Percentiles rank a stretch among this genome's conserved stretches.
Conservation (phyloP, 331 rosid genomes). For the Arachis monticola region DNA sequence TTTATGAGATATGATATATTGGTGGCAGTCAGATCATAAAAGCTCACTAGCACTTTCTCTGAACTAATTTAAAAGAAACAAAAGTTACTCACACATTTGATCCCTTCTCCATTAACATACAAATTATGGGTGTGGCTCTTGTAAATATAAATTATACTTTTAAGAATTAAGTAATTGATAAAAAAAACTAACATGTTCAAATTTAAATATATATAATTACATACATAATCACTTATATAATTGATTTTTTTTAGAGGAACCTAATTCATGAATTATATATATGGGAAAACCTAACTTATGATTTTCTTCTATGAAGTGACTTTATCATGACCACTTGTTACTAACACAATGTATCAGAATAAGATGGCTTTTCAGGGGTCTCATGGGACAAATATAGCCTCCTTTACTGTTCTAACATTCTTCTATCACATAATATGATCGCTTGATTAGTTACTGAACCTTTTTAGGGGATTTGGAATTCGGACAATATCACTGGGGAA, state of each 20-base stretch:
- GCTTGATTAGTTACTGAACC: slow-evolving; percentile 21
- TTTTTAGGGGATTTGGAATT: slow-evolving; percentile 3
- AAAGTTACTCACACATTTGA: slow-evolving; percentile 27
- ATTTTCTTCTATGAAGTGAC: slow-evolving; percentile 30
- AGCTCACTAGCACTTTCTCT: slow-evolving; percentile 51
- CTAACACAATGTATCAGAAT: slow-evolving; percentile 3
- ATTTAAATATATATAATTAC: too few relatives aligned
- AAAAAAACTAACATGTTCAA: too few relatives aligned
- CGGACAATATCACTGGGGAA: slow-evolving; percentile 16
- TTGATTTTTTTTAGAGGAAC: too few relatives aligned
- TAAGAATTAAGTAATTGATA: too few relatives aligned
- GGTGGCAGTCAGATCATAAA: slow-evolving; percentile 55
- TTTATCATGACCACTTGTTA: slow-evolving; percentile 20
- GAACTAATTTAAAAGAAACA: slow-evolving; percentile 53
- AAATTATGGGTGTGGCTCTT: slow-evolving; percentile 14
- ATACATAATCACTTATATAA: too few relatives aligned
- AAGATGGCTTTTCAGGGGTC: slow-evolving; percentile 41
- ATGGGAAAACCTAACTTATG: slow-evolving; percentile 37
- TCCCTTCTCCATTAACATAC: slow-evolving; percentile 41
- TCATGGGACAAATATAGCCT: slow-evolving; percentile 21
- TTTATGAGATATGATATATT: slow-evolving; percentile 36
- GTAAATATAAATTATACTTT: too few relatives aligned
- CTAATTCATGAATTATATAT: slow-evolving; percentile 24
- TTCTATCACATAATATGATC: background rate
- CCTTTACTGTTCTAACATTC: too few relatives aligned